These are phyloP conservation scores for Podaxis carcinomalis DNA, from an alignment of 768 basidiomycete species.

Conservation along the genomic window DNA sequence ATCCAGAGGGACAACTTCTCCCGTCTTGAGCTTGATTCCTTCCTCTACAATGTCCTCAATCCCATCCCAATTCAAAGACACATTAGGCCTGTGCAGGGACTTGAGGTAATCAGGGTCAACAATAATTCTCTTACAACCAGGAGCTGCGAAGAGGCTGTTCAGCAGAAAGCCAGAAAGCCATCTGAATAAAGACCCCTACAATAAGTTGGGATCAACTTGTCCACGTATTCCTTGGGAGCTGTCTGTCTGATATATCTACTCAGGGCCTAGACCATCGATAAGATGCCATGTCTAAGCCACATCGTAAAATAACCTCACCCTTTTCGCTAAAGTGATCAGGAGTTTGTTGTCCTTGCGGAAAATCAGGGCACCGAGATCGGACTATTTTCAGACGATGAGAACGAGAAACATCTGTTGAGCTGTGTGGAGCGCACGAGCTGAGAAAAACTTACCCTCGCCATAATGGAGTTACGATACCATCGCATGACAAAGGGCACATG, in stretches of 20 bases:
- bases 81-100: slow-evolving; percentile 49
- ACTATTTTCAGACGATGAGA: slow-evolving; percentile 19
- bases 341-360: slow-evolving; percentile 37
- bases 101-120: slow-evolving; percentile 56
- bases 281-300: not conserved
- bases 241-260: slow-evolving; percentile 40
- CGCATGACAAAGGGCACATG: slow-evolving; percentile 47
- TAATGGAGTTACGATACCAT: slow-evolving; percentile 42
- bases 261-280: slow-evolving; percentile 28
- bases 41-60: slow-evolving; percentile 46
- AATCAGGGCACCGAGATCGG: slow-evolving; percentile 31
- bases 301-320: slow-evolving; percentile 19
- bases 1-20: slow-evolving; percentile 47
- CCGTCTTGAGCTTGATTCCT: slow-evolving; percentile 45
- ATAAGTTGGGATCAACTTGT: slow-evolving; percentile 47
- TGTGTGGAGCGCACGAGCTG: not conserved
- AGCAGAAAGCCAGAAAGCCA: not conserved
- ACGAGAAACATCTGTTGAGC: not conserved
- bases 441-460: slow-evolving; percentile 35
- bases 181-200: slow-evolving; percentile 23
- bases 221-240: slow-evolving; percentile 45
- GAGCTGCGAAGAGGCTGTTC: slow-evolving; percentile 27
- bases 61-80: slow-evolving; percentile 42
- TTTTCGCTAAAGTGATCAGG: slow-evolving; percentile 25
- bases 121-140: slow-evolving; percentile 63